phyloP scores from a whole-genome alignment of 2,329 filamentous ascomycete genomes.

The Aspergillus sp. region DNA sequence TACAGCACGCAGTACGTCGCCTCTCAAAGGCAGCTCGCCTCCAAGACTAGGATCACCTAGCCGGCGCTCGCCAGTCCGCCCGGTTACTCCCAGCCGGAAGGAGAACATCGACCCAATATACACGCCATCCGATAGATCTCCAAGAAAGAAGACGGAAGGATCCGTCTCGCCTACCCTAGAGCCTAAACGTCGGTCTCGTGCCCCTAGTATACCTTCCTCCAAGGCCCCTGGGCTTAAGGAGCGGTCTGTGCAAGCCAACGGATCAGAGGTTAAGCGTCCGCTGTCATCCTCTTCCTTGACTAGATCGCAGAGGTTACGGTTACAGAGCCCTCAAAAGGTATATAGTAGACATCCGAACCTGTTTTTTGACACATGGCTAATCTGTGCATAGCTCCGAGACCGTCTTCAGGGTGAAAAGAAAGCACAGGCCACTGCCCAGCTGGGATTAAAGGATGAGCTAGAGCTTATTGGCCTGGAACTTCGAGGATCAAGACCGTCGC shows the following conservation, averaged over 20 bases:
- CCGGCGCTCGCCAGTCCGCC: conserved; percentile 37
- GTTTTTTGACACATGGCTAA: conserved; percentile 5
- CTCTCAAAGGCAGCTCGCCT: conserved; percentile 37
- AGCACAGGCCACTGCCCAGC: conserved; percentile 71
- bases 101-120: conserved; percentile 45
- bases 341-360: background rate
- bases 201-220: conserved; percentile 57
- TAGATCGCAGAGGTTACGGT: conserved; percentile 70
- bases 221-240: conserved; percentile 40
- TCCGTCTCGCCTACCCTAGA: conserved; percentile 42
- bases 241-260: conserved; percentile 35
- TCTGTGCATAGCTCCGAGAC: conserved; percentile 63
- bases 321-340: conserved; percentile 66
- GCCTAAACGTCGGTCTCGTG: conserved; percentile 50
- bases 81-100: conserved; percentile 42
- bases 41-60: conserved; percentile 37
- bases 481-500: conserved; percentile 50
- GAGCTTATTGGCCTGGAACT: conserved; percentile 82
- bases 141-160: conserved; percentile 38
- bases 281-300: conserved; percentile 67
- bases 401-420: conserved; percentile 81
- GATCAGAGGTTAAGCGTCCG: conserved; percentile 36
- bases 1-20: conserved; percentile 36
- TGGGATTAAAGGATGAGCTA: conserved; percentile 73
- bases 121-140: conserved; percentile 36